These are phyloP conservation scores for Neofusicoccum cordaticola DNA, from an alignment of 2,329 filamentous ascomycete species.

Conservation along the genomic window DNA sequence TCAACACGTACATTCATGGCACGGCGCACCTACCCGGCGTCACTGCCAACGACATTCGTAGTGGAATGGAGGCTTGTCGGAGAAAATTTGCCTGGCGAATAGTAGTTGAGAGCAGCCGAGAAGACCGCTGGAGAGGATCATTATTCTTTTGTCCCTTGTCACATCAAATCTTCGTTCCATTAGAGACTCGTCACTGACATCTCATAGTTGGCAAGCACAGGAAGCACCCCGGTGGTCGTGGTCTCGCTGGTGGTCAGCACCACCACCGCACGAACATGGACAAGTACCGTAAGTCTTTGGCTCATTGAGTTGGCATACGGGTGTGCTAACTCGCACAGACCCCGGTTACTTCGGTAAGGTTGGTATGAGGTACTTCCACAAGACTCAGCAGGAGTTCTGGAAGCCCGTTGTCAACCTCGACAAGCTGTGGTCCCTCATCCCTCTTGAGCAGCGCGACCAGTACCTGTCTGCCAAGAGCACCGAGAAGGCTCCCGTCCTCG, in stretches of 20 bases:
- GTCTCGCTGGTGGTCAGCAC: conserved; percentile 96
- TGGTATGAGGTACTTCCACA: conserved; percentile 72
- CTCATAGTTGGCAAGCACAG: conserved; percentile 82
- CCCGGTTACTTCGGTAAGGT: conserved; percentile 79
- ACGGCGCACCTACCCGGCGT: too few species aligned
- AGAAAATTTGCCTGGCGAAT: background rate
- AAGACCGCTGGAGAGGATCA: background rate
- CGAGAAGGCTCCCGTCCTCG: conserved; percentile 94
- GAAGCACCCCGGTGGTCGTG: conserved; percentile 72
- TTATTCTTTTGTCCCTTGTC: background rate
- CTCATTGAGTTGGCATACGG: too few species aligned
- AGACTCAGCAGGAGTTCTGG: conserved; percentile 91
- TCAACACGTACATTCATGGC: too few species aligned
- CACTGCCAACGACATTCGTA: too few species aligned
- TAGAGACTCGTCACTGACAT: conserved; percentile 68
- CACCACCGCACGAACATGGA: conserved; percentile 93
- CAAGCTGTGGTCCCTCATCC: conserved; percentile 98
- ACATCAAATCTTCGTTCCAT: too few species aligned
- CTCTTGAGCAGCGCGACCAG: conserved; percentile 85
- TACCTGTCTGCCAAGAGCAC: conserved; percentile 78
- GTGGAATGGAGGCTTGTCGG: too few species aligned
- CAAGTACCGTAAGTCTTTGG: conserved; percentile 61
- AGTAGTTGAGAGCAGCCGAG: background rate
- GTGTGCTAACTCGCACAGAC: conserved; percentile 36
- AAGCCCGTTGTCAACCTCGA: conserved; percentile 98